phyloP scores from a whole-genome alignment of 257 asterid genomes.

The Solanum microdontum region DNA sequence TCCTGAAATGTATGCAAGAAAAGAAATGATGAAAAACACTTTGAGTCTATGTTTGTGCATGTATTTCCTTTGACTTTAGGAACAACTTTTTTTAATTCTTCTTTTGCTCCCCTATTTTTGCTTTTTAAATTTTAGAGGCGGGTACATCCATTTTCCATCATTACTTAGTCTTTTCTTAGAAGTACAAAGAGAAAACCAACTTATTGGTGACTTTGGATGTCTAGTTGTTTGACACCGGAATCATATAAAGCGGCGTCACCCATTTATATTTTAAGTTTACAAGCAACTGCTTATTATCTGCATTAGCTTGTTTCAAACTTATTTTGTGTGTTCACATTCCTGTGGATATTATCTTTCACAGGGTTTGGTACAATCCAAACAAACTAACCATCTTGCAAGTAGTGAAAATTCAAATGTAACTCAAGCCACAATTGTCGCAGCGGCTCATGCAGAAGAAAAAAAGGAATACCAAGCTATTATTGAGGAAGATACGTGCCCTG shows the following conservation, averaged over 20 bases:
- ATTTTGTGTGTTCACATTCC: neutral
- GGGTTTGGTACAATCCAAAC: slow-evolving; percentile 77
- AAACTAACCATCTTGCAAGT: slow-evolving; percentile 28
- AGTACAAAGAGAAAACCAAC: neutral
- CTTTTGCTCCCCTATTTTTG: neutral
- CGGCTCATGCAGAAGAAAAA: slow-evolving; percentile 12
- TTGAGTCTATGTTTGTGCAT: neutral
- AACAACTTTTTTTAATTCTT: neutral
- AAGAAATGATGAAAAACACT: neutral
- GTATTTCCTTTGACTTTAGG: neutral
- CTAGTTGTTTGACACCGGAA: neutral
- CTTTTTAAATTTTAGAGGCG: neutral
- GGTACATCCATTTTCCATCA: neutral
- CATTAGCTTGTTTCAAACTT: neutral
- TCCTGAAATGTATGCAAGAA: neutral
- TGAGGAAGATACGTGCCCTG: slow-evolving; percentile 61
- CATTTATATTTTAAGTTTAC: neutral
- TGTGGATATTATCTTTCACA: slow-evolving; percentile 22
- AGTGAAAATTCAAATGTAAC: slow-evolving; percentile 19
- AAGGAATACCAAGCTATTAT: slow-evolving; percentile 19
- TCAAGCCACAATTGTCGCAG: slow-evolving; percentile 17
- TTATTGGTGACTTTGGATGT: neutral
- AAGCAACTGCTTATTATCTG: neutral
- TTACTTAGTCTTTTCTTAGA: neutral
- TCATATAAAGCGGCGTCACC: neutral